Base-by-base conservation (phyloP, 106 monocot species). In the Allium fistulosum region DNA sequence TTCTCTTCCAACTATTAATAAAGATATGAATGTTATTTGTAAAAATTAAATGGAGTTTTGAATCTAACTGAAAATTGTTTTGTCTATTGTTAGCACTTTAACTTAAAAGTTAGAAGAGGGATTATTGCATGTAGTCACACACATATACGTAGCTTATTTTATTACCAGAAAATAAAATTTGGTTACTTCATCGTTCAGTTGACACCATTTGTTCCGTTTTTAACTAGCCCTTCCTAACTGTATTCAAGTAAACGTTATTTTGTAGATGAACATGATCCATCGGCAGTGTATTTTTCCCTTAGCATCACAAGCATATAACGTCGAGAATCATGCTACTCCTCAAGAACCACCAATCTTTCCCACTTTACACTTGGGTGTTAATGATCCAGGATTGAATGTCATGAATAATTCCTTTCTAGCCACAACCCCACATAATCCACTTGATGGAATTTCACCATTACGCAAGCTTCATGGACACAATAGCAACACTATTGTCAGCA, bases 201-300 rank as follows among this genome's bases (percentile, higher is more conserved):
- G 37, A 37, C 37, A 5, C 37, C 37, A 37, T 37, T 37, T 37
- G 37, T 5, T 37, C 37, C 1, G 4, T 37, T 37, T 37, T 5
- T 4, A 37, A 37, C 37, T 5, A 37, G 2, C 5, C 37, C 37
- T 37, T 37, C 37, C 37, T 37, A 37, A 37, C 37, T 37, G 37
- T 37, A 37, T 37, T 2, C 37, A 37, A 1, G 37, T 5, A 37
- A 37, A 37, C 37, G 1, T 45, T 65, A 22, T 65, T 14, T 10
- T 77, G 58, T 82, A 88, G 92, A 79, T 83, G 74, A 68, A 53
- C 22, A 67, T 78, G 59, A 80, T 73, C 63, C 57, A 66, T 12
- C 59, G 50, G 4, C 66, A 74, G 17, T 57, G 37, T 65, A 37
- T 65, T 63, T 71, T 61, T 67, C 68, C 83, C 4, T 74, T 68